Evolutionary conservation across 768 basidiomycete genomes (phyloP), one percentile per base, ranked within the genome.

Genomic region (Strobilomyces confusus): DNA sequence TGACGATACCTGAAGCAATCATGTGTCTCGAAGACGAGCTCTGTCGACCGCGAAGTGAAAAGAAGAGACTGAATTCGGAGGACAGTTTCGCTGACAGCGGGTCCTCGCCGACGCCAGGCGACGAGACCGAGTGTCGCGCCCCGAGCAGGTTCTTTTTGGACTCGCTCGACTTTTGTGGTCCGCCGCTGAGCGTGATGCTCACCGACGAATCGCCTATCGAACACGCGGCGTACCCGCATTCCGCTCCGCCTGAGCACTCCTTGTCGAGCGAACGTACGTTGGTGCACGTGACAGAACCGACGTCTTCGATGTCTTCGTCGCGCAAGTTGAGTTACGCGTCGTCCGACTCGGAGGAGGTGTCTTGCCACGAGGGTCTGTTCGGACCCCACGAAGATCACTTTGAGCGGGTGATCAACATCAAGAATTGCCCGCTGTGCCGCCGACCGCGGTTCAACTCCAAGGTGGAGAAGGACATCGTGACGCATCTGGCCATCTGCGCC

Each of bases 401-500:
- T 46, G 92, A 98, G 69, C 81, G 93, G 7, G 85, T 99, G 26
- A 95, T 98, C 75, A 98, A 98, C 66, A 84, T 99, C 60, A 89
- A 89, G 77, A 88, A 83, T 51, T 99, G 95, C 66, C 95, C 95
- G 0, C 69, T 99, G 41, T 99, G 95, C 65, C 94, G 93, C 66
- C 83, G 92, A 12, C 89, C 92, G 3, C 75, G 94, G 41, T 64
- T 98, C 61, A 89, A 81, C 69, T 80, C 82, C 49, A 93, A 93
- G 68, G 91, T 85, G 0, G 97, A 98, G 70, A 77, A 93, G 62
- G 95, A 97, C 66, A 97, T 98, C 63, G 77, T 99, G 48, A 98
- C 97, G 22, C 95, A 99, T 69, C 72, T 99, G n/a, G 97, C 94
- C 1, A 83, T 98, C 11, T 99, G 95, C 62, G 94, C 97, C 11